A percentile compares a stretch with the other conserved stretches of the same genome.
These are phyloP conservation scores for Talaromyces sp. DNA, from an alignment of 2,329 filamentous ascomycete genomes.

Conservation along the genomic window DNA sequence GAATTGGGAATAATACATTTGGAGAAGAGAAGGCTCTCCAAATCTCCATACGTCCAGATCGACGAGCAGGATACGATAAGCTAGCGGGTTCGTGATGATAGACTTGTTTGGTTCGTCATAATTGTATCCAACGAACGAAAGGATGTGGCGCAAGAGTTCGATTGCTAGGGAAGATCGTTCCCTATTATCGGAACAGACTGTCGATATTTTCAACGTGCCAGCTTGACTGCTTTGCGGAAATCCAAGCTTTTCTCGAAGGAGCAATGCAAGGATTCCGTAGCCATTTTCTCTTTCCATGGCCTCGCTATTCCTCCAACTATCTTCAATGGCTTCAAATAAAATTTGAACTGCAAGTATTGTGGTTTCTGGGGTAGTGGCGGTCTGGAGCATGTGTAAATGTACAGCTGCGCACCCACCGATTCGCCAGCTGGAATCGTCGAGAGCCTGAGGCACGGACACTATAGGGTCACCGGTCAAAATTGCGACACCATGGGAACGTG, in stretches of 20 bases:
- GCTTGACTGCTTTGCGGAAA: slow-evolving; percentile 20
- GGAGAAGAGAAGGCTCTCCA: slow-evolving; percentile 69
- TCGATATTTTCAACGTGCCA: slow-evolving; percentile 39
- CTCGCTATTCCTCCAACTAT: slow-evolving; percentile 96
- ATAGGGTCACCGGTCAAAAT: slow-evolving; percentile 78
- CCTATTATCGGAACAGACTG: slow-evolving; percentile 29
- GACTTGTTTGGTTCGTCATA: slow-evolving; percentile 74
- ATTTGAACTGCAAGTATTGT: slow-evolving; percentile 74
- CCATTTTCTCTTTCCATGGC: slow-evolving; percentile 96
- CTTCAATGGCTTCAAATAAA: slow-evolving; percentile 76
- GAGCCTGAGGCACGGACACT: slow-evolving; percentile 69
- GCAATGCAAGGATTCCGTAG: slow-evolving; percentile 77
- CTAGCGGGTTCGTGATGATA: slow-evolving; percentile 90
- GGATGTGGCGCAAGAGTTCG: slow-evolving; percentile 66
- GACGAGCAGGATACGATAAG: slow-evolving; percentile 84
- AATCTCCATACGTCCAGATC: slow-evolving; percentile 91
- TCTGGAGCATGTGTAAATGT: slow-evolving; percentile 76
- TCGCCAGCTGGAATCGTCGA: slow-evolving; percentile 91
- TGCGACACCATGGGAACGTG: slow-evolving; percentile 71
- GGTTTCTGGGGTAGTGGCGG: slow-evolving; percentile 62
- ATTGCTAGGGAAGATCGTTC: slow-evolving; percentile 49
- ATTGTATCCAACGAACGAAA: slow-evolving; percentile 86
- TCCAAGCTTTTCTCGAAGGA: slow-evolving; percentile 73
- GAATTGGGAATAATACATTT: slow-evolving; percentile 91
- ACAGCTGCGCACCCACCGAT: slow-evolving; percentile 86